Conservation (phyloP, 2,329 filamentous ascomycete genomes). For the Diaporthe velutina region DNA sequence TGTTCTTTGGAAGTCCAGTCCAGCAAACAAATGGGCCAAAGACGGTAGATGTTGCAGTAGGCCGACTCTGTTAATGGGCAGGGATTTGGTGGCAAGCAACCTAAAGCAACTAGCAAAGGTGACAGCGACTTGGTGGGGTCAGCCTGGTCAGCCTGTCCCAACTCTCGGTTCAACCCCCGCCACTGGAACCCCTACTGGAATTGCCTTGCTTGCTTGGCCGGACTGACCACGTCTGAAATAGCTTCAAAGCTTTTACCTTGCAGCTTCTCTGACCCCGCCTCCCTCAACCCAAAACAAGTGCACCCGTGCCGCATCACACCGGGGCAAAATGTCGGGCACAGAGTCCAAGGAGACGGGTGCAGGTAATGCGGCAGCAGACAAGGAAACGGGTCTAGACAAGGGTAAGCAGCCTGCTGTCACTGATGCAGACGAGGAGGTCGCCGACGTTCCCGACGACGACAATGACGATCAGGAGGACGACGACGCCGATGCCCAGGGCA, state of each 20-base stretch:
- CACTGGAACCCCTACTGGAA: not conserved
- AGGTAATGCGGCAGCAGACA: constrained; percentile 60
- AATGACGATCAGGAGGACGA: constrained; percentile 54
- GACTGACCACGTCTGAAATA: not conserved
- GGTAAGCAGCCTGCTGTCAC: constrained; percentile 60
- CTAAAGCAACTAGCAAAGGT: not conserved
- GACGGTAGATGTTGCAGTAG: too few relatives aligned
- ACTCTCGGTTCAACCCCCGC: not conserved
- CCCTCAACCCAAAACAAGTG: not conserved
- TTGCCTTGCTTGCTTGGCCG: not conserved
- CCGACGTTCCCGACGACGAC: constrained; percentile 53
- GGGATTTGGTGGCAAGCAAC: not conserved
- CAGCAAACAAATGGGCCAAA: too few relatives aligned
- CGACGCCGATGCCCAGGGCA: constrained; percentile 48
- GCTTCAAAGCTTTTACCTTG: not conserved
- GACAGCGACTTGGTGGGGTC: constrained; percentile 9
- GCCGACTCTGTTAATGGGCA: not conserved
- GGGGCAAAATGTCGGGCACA: constrained; percentile 61
- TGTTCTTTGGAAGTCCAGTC: too few relatives aligned
- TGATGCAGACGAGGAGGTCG: constrained; percentile 60
- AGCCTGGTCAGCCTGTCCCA: not conserved
- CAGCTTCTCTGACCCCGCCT: not conserved
- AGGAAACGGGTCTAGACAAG: constrained; percentile 54
- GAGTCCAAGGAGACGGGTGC: constrained; percentile 74
- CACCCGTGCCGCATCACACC: not conserved